phyloP scores from a whole-genome alignment of 371 early-diverging fungal genomes.

The Rhizopus delemar region DNA sequence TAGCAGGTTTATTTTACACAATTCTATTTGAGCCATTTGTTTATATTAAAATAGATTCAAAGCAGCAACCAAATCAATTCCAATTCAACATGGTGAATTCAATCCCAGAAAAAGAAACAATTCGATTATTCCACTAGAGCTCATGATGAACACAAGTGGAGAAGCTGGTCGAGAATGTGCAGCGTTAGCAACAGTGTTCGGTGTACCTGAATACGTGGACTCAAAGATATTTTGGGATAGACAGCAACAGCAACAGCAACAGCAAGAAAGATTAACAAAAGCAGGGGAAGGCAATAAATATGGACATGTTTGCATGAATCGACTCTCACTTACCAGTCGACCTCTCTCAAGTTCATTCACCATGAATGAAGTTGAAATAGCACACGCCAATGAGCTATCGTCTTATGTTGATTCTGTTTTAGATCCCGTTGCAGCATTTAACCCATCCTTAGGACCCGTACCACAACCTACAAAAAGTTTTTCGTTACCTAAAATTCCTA shows the following conservation, averaged over 20 bases:
- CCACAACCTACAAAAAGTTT: slow-evolving; percentile 28
- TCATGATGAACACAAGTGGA: slow-evolving; percentile 36
- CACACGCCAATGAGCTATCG: slow-evolving; percentile 16
- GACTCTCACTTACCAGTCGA: slow-evolving; percentile 10
- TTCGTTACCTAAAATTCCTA: slow-evolving; percentile 39
- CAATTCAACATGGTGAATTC: slow-evolving; percentile 14
- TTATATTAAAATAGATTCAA: slow-evolving; percentile 1
- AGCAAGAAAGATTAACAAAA: not conserved
- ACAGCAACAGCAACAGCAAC: slow-evolving; percentile 17
- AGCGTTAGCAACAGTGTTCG: slow-evolving; percentile 52
- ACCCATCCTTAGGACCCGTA: slow-evolving; percentile 11
- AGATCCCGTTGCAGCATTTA: slow-evolving; percentile 21
- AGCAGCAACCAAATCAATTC: slow-evolving; percentile 7
- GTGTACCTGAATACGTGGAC: slow-evolving; percentile 50
- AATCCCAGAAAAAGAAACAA: slow-evolving; percentile 44
- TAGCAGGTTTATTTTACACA: not conserved
- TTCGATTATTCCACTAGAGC: slow-evolving; percentile 42
- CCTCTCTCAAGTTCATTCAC: slow-evolving; percentile 2
- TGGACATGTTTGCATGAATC: slow-evolving; percentile 16
- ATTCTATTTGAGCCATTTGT: not conserved
- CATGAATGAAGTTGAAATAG: not conserved
- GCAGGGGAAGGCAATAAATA: slow-evolving; percentile 9
- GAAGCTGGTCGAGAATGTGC: slow-evolving; percentile 50
- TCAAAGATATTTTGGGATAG: slow-evolving; percentile 49
- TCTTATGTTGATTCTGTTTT: slow-evolving; percentile 34